Evolutionary conservation across 305 asterid genomes (phyloP).

Genomic region (Fraxinus latifolia): DNA sequence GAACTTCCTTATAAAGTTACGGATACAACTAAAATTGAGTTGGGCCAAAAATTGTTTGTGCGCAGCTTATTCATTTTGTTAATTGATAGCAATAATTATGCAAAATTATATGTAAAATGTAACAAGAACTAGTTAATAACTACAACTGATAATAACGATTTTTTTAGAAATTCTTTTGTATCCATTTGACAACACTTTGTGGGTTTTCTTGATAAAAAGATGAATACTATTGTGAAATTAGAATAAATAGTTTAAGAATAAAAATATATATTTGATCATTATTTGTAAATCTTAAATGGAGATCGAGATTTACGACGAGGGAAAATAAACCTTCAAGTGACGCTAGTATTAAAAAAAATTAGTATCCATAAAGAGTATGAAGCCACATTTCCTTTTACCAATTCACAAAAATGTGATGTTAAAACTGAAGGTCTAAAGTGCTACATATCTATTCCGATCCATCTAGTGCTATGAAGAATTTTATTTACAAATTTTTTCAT

Average conservation of each 20-base stretch:
- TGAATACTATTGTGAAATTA: background rate
- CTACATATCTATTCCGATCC: background rate
- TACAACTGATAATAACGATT: background rate
- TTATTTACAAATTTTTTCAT: background rate
- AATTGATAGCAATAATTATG: background rate
- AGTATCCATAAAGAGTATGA: background rate
- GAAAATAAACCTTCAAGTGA: background rate
- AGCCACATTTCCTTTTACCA: background rate
- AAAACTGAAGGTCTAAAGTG: background rate
- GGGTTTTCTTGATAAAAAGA: background rate
- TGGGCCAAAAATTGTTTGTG: background rate
- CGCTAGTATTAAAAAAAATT: background rate
- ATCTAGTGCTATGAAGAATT: background rate
- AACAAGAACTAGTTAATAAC: background rate
- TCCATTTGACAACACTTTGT: background rate
- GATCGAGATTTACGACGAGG: background rate
- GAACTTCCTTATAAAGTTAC: no score
- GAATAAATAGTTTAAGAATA: background rate
- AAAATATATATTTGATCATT: background rate
- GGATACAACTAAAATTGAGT: background rate
- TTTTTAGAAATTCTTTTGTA: no score
- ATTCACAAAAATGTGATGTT: background rate
- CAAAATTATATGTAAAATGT: background rate
- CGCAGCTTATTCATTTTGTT: no score
- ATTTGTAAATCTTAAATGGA: background rate